Conservation (phyloP, 805 yeast genomes). For the Debaryomyces prosopidis region DNA sequence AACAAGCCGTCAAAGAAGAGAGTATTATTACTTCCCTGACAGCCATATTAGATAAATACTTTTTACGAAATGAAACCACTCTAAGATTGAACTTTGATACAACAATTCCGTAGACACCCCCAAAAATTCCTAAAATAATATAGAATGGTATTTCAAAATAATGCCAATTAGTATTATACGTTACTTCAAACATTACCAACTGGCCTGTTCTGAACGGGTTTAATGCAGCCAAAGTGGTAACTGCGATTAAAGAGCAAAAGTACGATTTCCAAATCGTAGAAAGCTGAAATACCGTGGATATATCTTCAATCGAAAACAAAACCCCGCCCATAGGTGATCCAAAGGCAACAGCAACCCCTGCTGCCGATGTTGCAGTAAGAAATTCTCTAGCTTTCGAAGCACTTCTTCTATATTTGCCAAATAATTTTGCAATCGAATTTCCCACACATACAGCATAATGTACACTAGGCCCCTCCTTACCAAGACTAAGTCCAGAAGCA, state of each 20-base stretch:
- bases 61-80: slow-evolving; percentile 76
- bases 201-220: slow-evolving; percentile 96
- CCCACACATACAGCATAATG: slow-evolving; percentile 99
- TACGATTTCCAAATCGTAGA: slow-evolving; percentile 89
- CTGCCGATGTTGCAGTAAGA: slow-evolving; percentile 89
- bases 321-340: slow-evolving; percentile 98
- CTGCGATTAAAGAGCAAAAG: slow-evolving; percentile 87
- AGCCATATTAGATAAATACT: slow-evolving; percentile 57
- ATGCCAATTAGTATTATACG: slow-evolving; percentile 84
- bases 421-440: slow-evolving; percentile 61
- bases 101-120: slow-evolving; percentile 85
- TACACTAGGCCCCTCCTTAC: slow-evolving; percentile 98
- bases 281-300: slow-evolving; percentile 69
- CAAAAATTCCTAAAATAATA: slow-evolving; percentile 79
- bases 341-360: slow-evolving; percentile 98
- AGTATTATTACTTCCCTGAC: slow-evolving; percentile 70
- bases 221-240: slow-evolving; percentile 71
- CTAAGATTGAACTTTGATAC: slow-evolving; percentile 74
- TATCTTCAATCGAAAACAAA: slow-evolving; percentile 88
- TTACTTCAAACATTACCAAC: slow-evolving; percentile 89
- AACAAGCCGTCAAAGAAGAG: slow-evolving; percentile 66
- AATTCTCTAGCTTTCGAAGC: slow-evolving; percentile 55
- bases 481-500: slow-evolving; percentile 89
- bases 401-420: slow-evolving; percentile 45
- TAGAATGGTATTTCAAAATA: slow-evolving; percentile 81